Evolutionary conservation across 163 green algal species (phyloP).

Genomic region (Scenedesmus sp.): DNA sequence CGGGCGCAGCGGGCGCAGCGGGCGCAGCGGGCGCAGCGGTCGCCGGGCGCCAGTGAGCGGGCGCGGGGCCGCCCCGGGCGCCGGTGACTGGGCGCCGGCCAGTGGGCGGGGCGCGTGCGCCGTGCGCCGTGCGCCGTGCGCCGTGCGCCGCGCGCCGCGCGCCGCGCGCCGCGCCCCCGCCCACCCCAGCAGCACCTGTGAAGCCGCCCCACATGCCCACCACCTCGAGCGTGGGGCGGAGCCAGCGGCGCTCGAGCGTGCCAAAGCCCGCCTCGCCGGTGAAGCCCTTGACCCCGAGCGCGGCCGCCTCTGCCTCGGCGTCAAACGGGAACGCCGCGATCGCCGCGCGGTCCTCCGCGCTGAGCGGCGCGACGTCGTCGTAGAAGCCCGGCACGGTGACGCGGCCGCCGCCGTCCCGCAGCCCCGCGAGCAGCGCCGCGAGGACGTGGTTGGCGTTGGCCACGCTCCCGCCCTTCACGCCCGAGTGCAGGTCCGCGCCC

Average conservation of each 20-base stretch:
- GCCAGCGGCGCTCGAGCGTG: conserved; percentile 43
- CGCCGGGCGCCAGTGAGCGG: no score
- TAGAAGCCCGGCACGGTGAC: conserved; percentile 62
- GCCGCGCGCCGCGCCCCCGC: no score
- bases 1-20: not conserved
- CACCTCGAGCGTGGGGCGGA: conserved; percentile 80
- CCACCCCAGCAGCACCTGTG: conserved; percentile 19
- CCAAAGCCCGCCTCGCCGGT: conserved; percentile 33
- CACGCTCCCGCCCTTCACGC: conserved; percentile 60
- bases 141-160: no score
- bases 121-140: no score
- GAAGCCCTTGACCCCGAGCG: conserved; percentile 50
- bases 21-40: conserved; percentile 29
- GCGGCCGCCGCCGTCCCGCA: conserved; percentile 40
- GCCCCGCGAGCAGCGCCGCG: conserved; percentile 50
- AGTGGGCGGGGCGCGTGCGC: no score
- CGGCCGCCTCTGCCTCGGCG: conserved; percentile 27
- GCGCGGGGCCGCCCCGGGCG: no score
- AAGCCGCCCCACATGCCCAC: conserved; percentile 73
- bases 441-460: conserved; percentile 62
- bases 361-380: conserved; percentile 44
- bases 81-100: no score
- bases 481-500: conserved; percentile 59
- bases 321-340: conserved; percentile 48
- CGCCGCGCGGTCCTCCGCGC: conserved; percentile 46